Evolutionary conservation across 2,329 filamentous ascomycete genomes (phyloP), one percentile per base, ranked within the genome.

Genomic region (Teratosphaeria zuluensis): DNA sequence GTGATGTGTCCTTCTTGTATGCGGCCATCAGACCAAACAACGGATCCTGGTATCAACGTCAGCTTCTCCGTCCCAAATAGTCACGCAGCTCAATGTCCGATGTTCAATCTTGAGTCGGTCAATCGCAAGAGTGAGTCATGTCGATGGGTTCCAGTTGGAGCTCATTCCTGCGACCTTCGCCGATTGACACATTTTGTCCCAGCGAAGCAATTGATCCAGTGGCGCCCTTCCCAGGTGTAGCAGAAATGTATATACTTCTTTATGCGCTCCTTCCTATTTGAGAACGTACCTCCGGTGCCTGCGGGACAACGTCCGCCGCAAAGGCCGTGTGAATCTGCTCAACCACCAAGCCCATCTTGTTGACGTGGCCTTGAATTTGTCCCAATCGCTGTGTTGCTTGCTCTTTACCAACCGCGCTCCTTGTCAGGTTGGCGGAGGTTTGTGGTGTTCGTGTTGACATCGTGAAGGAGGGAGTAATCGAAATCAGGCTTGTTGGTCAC

Each of bases 21-120:
- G 90, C 91, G 63, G 88, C 84, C 83, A 92, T 91, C 69, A 99
- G 79, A 59, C 92, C 92, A 72, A 99, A 99, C 72, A 99, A 84
- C 64, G 92, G 86, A 77, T 99, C 94, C 75, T 53, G 19, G n/a
- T 0, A 31, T 96, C 92, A 3, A 8, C 19, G 7, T 48, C n/a
- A 48, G 42, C 42, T 8, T 4, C n/a, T n/a, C n/a, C 21, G 42
- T 19, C 42, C 51, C 4, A 21, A 28, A 28, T 28, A 28, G 2
- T 28, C 24, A 28, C 24, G 4, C 24, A 28, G 24, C 24, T 28
- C 24, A 28, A 28, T 28, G 24, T 28, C 24, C 24, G 4, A 28
- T 2, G 2, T 28, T 28, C 24, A 28, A 28, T 28, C 24, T 28
- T 28, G 24, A 2, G 24, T 28, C 24, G 24, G 24, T 28, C 51